Percentiles rank a stretch among this genome's conserved stretches.
Conservation (phyloP, 805 yeast species). For the Ogataea sp. region DNA sequence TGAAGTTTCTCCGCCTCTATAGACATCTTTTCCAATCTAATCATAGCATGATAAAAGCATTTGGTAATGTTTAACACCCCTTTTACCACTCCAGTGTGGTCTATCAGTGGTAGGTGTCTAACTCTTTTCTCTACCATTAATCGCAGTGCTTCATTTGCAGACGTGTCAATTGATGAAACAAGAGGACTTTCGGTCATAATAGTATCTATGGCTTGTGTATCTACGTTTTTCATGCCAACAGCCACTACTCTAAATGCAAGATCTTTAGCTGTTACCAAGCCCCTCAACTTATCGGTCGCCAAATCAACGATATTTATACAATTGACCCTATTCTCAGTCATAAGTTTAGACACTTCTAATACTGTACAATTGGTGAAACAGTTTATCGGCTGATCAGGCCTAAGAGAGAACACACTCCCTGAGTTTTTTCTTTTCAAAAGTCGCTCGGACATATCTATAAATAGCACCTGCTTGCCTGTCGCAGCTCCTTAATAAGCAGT, state of each 20-base stretch:
- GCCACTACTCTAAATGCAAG: constrained; percentile 36
- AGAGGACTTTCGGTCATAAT: constrained; percentile 34
- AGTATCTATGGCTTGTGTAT: constrained; percentile 20
- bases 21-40: constrained; percentile 32
- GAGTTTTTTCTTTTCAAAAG: not conserved
- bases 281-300: constrained; percentile 22
- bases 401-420: constrained; percentile 1
- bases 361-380: constrained; percentile 27
- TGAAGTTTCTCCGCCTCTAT: constrained; percentile 27
- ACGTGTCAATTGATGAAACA: constrained; percentile 26
- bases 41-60: constrained; percentile 39
- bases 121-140: constrained; percentile 33
- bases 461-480: too few species aligned
- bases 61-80: constrained; percentile 38
- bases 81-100: constrained; percentile 25
- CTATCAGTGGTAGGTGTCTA: constrained; percentile 35
- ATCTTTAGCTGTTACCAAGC: constrained; percentile 38
- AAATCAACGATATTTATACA: constrained; percentile 30
- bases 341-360: constrained; percentile 24
- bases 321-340: constrained; percentile 32
- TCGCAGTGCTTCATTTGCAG: constrained; percentile 33
- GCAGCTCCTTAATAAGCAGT: too few species aligned
- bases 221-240: constrained; percentile 17
- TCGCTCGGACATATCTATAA: not conserved
- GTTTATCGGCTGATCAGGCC: constrained; percentile 29